These are phyloP conservation scores for Aspergillus avenaceus DNA, from an alignment of 495 filamentous ascomycete genomes.

Conservation along the genomic window DNA sequence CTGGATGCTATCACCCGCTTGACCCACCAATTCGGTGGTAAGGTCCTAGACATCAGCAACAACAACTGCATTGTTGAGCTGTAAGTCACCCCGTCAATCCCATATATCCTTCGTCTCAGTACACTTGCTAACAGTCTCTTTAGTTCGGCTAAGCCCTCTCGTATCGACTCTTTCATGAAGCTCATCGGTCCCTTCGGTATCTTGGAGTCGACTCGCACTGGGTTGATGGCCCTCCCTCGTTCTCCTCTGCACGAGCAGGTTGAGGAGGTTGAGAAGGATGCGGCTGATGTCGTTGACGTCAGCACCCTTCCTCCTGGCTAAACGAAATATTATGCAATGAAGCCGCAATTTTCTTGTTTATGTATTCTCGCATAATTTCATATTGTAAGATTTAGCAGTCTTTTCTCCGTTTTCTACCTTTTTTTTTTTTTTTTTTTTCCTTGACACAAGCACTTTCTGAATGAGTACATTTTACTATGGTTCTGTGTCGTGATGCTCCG, in stretches of 20 bases:
- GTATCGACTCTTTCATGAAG: slow-evolving; percentile 98
- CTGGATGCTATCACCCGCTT: slow-evolving; percentile 90
- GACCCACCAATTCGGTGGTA: slow-evolving; percentile 95
- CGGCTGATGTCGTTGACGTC: slow-evolving; percentile 86
- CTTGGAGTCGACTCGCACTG: slow-evolving; percentile 87
- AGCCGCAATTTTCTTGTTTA: slow-evolving; percentile 2
- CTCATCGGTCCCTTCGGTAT: slow-evolving; percentile 94
- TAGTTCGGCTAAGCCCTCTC: slow-evolving; percentile 85
- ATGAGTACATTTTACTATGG: background rate
- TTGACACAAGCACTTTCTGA: background rate
- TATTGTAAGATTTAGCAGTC: slow-evolving; percentile 4
- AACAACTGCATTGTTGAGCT: slow-evolving; percentile 98
- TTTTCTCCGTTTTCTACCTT: slow-evolving; percentile 1
- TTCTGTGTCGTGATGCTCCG: background rate
- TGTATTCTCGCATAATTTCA: background rate
- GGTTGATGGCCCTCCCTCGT: slow-evolving; percentile 93
- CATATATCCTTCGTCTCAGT: background rate
- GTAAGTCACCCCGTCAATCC: slow-evolving; percentile 50
- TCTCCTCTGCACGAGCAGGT: slow-evolving; percentile 75
- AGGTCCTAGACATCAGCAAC: slow-evolving; percentile 94
- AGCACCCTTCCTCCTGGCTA: slow-evolving; percentile 92
- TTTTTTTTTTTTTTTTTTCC: slow-evolving; percentile 10
- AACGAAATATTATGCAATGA: slow-evolving; percentile 18
- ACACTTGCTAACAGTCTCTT: background rate
- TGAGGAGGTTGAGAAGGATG: slow-evolving; percentile 75